These are phyloP conservation scores for Tilletia caries DNA, from an alignment of 1,284 basidiomycete species.

Conservation along the genomic window DNA sequence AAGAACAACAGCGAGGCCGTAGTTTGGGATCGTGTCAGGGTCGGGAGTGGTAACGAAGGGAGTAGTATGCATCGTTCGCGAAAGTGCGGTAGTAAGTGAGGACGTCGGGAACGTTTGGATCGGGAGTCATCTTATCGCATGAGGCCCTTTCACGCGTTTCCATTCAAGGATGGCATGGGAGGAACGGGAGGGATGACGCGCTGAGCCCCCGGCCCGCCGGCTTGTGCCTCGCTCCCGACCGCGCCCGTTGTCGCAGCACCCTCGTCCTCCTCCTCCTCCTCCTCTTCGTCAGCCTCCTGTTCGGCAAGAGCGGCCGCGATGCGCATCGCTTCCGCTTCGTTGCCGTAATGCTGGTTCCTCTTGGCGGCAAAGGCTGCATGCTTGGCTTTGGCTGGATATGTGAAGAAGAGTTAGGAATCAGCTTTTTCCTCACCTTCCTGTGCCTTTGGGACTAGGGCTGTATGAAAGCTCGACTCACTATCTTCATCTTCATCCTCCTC, in stretches of 20 bases:
- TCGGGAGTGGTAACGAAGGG: constrained; percentile 41
- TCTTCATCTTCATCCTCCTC: constrained; percentile 43
- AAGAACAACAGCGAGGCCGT: constrained; percentile 58
- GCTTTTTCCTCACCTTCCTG: constrained; percentile 38
- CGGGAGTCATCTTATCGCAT: not conserved
- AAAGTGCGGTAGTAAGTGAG: not conserved
- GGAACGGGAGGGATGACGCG: not conserved
- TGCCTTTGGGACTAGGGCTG: too few species aligned
- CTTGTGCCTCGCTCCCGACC: too few species aligned
- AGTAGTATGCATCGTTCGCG: constrained; percentile 20
- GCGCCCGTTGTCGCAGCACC: not conserved
- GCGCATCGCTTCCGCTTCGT: constrained; percentile 51
- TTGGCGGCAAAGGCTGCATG: constrained; percentile 48
- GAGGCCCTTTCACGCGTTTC: not conserved
- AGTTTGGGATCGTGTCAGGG: constrained; percentile 31
- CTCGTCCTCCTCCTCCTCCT: constrained; percentile 33
- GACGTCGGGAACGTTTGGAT: not conserved
- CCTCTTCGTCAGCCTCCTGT: constrained; percentile 48
- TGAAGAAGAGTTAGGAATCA: constrained; percentile 15
- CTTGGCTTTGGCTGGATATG: constrained; percentile 34
- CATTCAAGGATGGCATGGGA: not conserved
- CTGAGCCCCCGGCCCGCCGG: not conserved
- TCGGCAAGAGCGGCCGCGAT: constrained; percentile 37
- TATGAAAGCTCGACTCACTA: constrained; percentile 25
- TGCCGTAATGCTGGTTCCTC: constrained; percentile 50